These are phyloP conservation scores for Colletotrichum agaves DNA, from an alignment of 2,329 filamentous ascomycete species.

Conservation along the genomic window DNA sequence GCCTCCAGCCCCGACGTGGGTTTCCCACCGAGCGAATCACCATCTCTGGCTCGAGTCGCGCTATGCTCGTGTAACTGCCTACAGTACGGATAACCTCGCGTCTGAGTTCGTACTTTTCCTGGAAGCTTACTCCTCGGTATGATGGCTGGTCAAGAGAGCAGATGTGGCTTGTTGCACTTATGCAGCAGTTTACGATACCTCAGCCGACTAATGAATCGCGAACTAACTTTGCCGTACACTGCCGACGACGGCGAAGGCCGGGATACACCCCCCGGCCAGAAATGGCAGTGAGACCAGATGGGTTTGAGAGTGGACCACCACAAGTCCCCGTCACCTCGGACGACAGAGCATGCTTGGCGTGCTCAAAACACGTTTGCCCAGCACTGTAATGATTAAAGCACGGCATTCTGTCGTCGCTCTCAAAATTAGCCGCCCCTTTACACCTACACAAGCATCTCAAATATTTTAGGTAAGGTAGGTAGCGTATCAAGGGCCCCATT, in stretches of 20 bases:
- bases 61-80: neutral
- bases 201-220: neutral
- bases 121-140: neutral
- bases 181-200: neutral
- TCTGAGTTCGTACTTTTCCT: too few species aligned
- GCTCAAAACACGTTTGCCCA: slow-evolving; percentile 9
- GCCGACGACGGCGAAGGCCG: neutral
- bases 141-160: neutral
- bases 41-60: neutral
- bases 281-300: slow-evolving; percentile 30
- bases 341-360: slow-evolving; percentile 23
- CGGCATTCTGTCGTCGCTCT: too few species aligned
- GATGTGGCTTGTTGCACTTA: neutral
- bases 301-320: slow-evolving; percentile 27
- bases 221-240: slow-evolving; percentile 5
- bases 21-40: neutral
- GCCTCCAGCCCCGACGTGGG: slow-evolving; percentile 6
- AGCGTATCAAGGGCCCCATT: too few species aligned
- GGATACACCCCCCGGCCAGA: slow-evolving; percentile 15
- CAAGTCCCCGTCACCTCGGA: slow-evolving; percentile 26
- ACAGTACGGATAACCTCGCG: neutral
- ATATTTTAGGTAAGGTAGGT: too few species aligned
- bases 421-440: too few species aligned
- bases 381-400: slow-evolving; percentile 2
- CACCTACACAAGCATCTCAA: too few species aligned